Evolutionary conservation across 148 eudicot genomes (phyloP).

Genomic region (Simmondsia chinensis): DNA sequence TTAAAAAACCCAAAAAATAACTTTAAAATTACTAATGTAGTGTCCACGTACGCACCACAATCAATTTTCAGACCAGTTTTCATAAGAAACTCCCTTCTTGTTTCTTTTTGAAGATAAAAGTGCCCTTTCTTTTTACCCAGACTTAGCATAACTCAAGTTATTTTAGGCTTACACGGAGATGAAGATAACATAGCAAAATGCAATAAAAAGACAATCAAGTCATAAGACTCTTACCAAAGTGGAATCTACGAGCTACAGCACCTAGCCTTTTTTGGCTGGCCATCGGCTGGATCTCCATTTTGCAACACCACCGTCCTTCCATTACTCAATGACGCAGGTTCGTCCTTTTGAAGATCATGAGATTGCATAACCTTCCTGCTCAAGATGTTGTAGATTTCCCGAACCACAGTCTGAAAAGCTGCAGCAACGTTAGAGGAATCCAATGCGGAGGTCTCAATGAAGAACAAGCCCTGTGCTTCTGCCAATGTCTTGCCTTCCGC

Average conservation of each 20-base stretch:
- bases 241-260: conserved; percentile 20
- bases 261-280: conserved; percentile 25
- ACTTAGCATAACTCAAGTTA: too few species aligned
- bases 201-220: too few species aligned
- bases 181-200: too few species aligned
- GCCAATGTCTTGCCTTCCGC: conserved; percentile 80
- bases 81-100: too few species aligned
- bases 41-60: too few species aligned
- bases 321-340: conserved; percentile 42
- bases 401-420: conserved; percentile 81
- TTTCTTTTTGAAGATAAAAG: too few species aligned
- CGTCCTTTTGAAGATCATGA: conserved; percentile 57
- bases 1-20: too few species aligned
- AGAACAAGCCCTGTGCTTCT: conserved; percentile 73
- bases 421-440: conserved; percentile 79
- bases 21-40: too few species aligned
- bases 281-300: conserved; percentile 27
- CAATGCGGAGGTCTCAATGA: conserved; percentile 88
- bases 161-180: too few species aligned
- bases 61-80: too few species aligned
- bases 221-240: too few species aligned
- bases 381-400: conserved; percentile 72
- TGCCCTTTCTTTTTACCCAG: too few species aligned
- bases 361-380: conserved; percentile 87
- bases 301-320: conserved; percentile 74